Evolutionary conservation across 2,329 filamentous ascomycete genomes (phyloP).

Genomic region (Coleophoma eucalyptorum): DNA sequence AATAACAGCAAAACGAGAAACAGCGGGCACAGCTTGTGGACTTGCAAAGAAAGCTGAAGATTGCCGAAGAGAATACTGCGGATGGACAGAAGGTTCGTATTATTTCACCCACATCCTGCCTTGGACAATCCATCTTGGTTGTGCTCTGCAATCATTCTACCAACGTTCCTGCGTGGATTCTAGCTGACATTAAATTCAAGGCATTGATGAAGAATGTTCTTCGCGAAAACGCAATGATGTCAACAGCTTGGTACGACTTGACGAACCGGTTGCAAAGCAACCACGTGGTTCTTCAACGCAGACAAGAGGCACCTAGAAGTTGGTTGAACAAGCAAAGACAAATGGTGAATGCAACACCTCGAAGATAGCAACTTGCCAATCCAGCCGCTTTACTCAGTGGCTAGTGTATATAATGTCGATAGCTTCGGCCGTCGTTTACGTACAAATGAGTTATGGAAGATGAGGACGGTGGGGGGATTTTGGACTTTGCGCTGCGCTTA

Average conservation of each 20-base stretch:
- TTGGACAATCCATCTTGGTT: conserved; percentile 1
- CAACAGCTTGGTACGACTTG: conserved; percentile 84
- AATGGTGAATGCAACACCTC: conserved; percentile 48
- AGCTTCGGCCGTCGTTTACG: too few species aligned
- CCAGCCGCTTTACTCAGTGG: neutral
- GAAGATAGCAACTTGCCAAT: conserved; percentile 12
- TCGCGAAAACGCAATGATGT: conserved; percentile 74
- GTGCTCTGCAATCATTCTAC: too few species aligned
- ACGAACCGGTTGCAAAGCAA: conserved; percentile 77
- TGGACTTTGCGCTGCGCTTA: neutral
- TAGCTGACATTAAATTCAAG: conserved; percentile 12
- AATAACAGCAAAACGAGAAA: conserved; percentile 17
- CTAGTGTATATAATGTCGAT: neutral
- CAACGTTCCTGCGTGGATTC: too few species aligned
- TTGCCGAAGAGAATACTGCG: conserved; percentile 16
- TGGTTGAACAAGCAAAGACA: conserved; percentile 83
- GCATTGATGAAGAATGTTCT: conserved; percentile 54
- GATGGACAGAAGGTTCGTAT: conserved; percentile 26
- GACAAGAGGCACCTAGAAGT: conserved; percentile 71
- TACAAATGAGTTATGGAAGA: neutral
- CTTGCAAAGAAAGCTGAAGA: conserved; percentile 22
- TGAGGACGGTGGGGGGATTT: neutral
- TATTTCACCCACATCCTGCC: conserved; percentile 9
- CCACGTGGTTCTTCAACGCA: conserved; percentile 71
- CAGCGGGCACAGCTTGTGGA: conserved; percentile 21